Conservation (phyloP, 805 yeast species). For the Zygosaccharomyces pseudorouxii region DNA sequence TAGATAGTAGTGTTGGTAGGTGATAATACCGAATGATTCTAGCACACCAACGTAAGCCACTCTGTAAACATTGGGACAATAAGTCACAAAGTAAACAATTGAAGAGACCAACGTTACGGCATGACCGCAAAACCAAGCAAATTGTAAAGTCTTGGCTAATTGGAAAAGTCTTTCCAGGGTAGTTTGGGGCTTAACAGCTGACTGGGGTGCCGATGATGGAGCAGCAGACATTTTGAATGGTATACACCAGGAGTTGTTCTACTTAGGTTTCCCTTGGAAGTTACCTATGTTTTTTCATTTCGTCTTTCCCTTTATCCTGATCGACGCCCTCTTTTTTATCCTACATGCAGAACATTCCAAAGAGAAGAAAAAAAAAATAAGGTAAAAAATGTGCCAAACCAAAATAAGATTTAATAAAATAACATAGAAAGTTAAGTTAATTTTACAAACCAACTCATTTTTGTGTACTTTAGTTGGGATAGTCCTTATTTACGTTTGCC, state of each 20-base stretch:
- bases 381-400: neutral
- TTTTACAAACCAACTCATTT: neutral
- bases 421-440: neutral
- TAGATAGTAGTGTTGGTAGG: slow-evolving; percentile 51
- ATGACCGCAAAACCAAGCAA: slow-evolving; percentile 73
- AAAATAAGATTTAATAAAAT: neutral
- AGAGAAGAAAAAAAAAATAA: neutral
- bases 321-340: too few relatives aligned
- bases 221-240: slow-evolving; percentile 2
- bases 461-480: too few relatives aligned
- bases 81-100: slow-evolving; percentile 37
- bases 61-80: slow-evolving; percentile 49
- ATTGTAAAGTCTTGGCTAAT: slow-evolving; percentile 49
- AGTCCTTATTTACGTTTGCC: neutral
- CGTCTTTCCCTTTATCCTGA: neutral
- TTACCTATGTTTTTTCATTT: neutral
- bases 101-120: slow-evolving; percentile 42
- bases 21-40: slow-evolving; percentile 70
- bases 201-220: neutral
- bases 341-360: too few relatives aligned
- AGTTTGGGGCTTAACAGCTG: neutral
- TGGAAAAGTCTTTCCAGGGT: slow-evolving; percentile 12
- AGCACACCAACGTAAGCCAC: slow-evolving; percentile 59
- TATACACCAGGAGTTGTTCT: too few relatives aligned
- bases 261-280: neutral